Base-by-base conservation (phyloP, 2,329 filamentous ascomycete genomes). In the Celoporthe dispersa region DNA sequence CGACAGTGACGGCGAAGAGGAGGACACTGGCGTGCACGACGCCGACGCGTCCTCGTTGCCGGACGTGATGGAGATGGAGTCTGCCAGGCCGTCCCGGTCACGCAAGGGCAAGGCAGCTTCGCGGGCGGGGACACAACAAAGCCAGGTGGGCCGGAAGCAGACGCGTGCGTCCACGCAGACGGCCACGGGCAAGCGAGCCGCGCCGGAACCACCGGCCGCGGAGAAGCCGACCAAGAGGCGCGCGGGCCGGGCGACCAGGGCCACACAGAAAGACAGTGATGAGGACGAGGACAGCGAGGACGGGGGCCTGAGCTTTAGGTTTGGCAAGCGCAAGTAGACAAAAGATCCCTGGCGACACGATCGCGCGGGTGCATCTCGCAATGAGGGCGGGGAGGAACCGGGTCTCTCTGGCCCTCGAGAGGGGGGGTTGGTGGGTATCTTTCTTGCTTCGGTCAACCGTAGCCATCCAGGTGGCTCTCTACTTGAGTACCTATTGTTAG, bases 271-370 rank as follows among this genome's bases (percentile, higher is more conserved):
- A 64, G 79, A 80, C 41, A 72, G 71, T 31, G 76, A 77, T 28
- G 79, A 67, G 19, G 79, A 77, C 66, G 79, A 81, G 55, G 80
- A 88, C 44, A 87, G 85, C 71, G 87, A 88, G 60, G 87, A 88
- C 70, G 86, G 85, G 74, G 59, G 66, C 1, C 80, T 87, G 65
- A 84, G 84, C 73, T 89, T 89, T 75, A 81, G 82, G 67, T 89
- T 89, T 75, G 83, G 85, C 39, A 84, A 83, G 76, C 81, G 86
- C 75, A 81, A 81, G 75, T 85, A 55, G 41, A 31, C 28, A 41
- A 6, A 1, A 14, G 2, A 4, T 22, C 22, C 3, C 14, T 14
- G 22, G 28, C 14, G 51, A 16, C 31, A 57, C 19, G 35, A 41
- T 33, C 12, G 51, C 16, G 31, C 44, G 31, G 28, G 51, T 2